Base-by-base conservation (phyloP, 1,284 basidiomycete species). In the Agaricales sp. region DNA sequence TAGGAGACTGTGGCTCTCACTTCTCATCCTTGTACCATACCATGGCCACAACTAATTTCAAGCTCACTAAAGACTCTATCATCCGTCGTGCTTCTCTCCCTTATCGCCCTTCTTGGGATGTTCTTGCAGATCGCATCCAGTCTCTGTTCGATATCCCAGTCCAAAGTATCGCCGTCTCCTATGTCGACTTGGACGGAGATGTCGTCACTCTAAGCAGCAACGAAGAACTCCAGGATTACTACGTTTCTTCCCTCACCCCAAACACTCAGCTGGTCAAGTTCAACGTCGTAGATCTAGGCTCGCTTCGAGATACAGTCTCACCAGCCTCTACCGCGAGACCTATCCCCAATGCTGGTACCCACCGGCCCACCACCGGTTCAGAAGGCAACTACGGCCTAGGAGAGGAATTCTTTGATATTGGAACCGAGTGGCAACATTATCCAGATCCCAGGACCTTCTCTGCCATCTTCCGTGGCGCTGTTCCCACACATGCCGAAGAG, bases 141-240 rank as follows among this genome's bases (percentile, higher is more conserved):
- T 51, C 60, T 21, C 64, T 87, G 20, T 87, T 75, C 63, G 59
- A 61, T 47, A 79, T 88, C 41, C 73, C 80, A 8, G 51, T 64
- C 47, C 69, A 73, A 51, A 71, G 70, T 46, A 66, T 87, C 48
- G 82, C 71, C 2, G 79, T 84, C 30, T 78, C 80, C 24, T 88
- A 88, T 60, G 52, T 80, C 45, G 85, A 88, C 62, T 60, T 60
- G 26, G 84, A 87, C 56, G 73, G 75, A 26, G 85, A 88, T 58
- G 75, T 82, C 53, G 75, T 88, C 51, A 87, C 84, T 11, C 68
- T 87, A 52, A 83, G 75, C 62, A 77, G 83, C 2, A 70, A 86
- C 50, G 78, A 79, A 30, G 82, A 86, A 61, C 69, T 85, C 8
- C 69, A 71, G 49, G 80, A 79, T 56, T 86, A 69, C 64, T 84